Base-by-base conservation (phyloP, 1,284 basidiomycete genomes). In the Heterobasidion annosum region DNA sequence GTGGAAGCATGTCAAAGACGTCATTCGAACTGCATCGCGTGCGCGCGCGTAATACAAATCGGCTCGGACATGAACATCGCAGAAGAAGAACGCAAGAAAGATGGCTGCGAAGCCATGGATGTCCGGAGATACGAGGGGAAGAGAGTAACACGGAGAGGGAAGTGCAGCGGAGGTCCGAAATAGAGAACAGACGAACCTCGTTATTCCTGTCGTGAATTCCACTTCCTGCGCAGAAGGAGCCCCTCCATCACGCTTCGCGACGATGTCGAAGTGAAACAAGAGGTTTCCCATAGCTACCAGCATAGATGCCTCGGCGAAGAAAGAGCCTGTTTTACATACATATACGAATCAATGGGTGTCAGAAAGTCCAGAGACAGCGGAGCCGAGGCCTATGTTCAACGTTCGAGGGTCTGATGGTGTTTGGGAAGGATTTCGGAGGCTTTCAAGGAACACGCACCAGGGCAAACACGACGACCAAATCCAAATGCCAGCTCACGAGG, bases 401-500 rank as follows among this genome's bases (percentile, higher is more conserved):
- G 25, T 25, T 25, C 25, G 25, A 25, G 25, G 25, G 25, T 25
- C 25, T 25, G 25, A 25, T 25, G 25, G 25, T 25, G 25, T 25
- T 25, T 25, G 25, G 25, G 25, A 25, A 25, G 25, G 25, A 4
- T 25, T 25, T 25, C 25, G 25, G 25, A 25, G 25, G 25, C 25
- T 25, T 25, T 25, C 25, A 18, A 12, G 32, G n/a, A 43, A 7
- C 35, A 37, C 40, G 15, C 15, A 51, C 50, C 50, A 32, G 50
- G 50, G n/a, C 50, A 51, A 12, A 33, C 42, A 19, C 50, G 35
- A 12, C 42, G 35, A 12, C 81, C 81, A 58, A 80, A 82, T 3
- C 81, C 81, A 63, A 80, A 82, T 0, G 75, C 71, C 57, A 74
- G 77, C 43, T 68, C 67, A 40, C 71, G 67, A 5, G 78, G 77